These are phyloP conservation scores for Claviceps sp. DNA, from an alignment of 2,329 filamentous ascomycete genomes.

Conservation along the genomic window DNA sequence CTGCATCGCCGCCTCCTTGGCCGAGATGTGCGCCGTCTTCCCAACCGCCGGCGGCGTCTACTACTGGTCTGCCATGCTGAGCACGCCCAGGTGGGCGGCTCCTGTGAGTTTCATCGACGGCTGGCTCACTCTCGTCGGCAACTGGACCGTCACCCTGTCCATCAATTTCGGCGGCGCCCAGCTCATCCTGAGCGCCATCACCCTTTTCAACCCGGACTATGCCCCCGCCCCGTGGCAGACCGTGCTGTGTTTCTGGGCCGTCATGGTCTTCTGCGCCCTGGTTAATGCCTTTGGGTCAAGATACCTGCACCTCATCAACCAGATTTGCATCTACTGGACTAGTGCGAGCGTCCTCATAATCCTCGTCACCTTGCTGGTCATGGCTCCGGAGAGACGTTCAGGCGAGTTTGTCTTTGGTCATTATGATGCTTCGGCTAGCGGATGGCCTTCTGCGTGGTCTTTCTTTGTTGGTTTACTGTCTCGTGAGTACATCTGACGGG, in stretches of 20 bases:
- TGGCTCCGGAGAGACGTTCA: constrained; percentile 48
- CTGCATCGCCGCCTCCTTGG: constrained; percentile 56
- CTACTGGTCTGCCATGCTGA: constrained; percentile 59
- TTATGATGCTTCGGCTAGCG: constrained; percentile 55
- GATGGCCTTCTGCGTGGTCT: constrained; percentile 54
- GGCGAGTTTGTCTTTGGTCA: constrained; percentile 53
- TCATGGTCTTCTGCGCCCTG: constrained; percentile 48
- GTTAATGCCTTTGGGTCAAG: constrained; percentile 52
- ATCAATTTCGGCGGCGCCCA: constrained; percentile 60
- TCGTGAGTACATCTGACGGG: constrained; percentile 23
- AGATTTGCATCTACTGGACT: constrained; percentile 62
- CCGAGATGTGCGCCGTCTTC: constrained; percentile 60
- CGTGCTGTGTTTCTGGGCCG: constrained; percentile 60
- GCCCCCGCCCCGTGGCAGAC: constrained; percentile 53
- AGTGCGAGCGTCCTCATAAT: constrained; percentile 56
- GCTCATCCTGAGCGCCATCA: constrained; percentile 54
- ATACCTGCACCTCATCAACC: constrained; percentile 53
- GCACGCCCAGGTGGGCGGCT: constrained; percentile 46
- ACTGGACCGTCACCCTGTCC: constrained; percentile 56
- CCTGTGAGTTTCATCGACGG: constrained; percentile 58
- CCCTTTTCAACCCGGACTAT: constrained; percentile 50
- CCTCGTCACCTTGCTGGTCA: constrained; percentile 53
- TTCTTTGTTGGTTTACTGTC: constrained; percentile 43
- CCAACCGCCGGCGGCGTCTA: constrained; percentile 50
- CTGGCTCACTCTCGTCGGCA: constrained; percentile 61